phyloP scores from a whole-genome alignment of 495 filamentous ascomycete species.

The Symbiotaphrina buchneri region DNA sequence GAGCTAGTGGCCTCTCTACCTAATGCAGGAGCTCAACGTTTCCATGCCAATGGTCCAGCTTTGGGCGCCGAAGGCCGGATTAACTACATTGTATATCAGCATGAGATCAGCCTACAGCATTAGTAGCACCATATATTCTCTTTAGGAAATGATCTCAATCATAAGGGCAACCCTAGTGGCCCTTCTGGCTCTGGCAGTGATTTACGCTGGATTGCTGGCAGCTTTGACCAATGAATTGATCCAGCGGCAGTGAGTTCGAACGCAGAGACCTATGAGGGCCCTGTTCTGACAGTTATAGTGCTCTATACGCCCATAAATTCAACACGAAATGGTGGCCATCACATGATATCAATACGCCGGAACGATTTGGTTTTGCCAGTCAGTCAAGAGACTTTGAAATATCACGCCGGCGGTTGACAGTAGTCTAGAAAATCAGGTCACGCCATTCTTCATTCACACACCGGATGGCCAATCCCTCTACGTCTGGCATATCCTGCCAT shows the following conservation, averaged over 20 bases:
- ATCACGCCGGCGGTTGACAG: no score
- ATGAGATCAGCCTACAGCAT: no score
- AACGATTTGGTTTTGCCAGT: conserved; percentile 71
- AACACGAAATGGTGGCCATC: conserved; percentile 44
- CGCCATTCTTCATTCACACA: conserved; percentile 37
- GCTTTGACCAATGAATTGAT: conserved; percentile 24
- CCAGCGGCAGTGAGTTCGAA: conserved; percentile 33
- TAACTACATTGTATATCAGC: no score
- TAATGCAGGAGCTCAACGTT: no score
- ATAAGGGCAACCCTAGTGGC: no score
- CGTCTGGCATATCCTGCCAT: conserved; percentile 50
- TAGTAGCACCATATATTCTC: no score
- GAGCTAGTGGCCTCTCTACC: no score
- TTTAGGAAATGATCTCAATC: no score
- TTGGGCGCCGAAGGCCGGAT: no score
- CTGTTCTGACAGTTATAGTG: conserved; percentile 19
- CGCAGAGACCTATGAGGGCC: no score
- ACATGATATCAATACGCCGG: conserved; percentile 45
- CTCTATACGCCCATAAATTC: conserved; percentile 55
- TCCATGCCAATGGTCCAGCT: no score
- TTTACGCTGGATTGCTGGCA: conserved; percentile 19
- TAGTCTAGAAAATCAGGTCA: conserved; percentile 36
- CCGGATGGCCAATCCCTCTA: conserved; percentile 33
- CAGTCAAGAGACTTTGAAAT: conserved; percentile 11
- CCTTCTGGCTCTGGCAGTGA: conserved; percentile 6